Percentiles rank a stretch among this genome's conserved stretches.
phyloP scores from a whole-genome alignment of 768 basidiomycete genomes.

The Pulveroboletus frians region DNA sequence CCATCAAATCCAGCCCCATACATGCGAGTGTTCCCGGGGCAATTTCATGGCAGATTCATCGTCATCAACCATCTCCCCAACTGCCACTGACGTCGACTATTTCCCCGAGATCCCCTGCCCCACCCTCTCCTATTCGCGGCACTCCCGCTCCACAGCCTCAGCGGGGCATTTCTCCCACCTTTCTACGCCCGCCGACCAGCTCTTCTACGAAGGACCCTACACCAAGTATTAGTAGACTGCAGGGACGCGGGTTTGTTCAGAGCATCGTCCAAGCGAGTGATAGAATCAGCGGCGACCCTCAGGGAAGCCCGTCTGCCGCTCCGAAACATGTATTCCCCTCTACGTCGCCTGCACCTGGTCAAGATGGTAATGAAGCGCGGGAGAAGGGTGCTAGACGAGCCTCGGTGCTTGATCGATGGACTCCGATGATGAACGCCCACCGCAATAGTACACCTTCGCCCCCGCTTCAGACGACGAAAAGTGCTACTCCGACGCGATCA shows the following conservation, averaged over 20 bases:
- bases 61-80: constrained; percentile 31
- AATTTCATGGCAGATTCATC: constrained; percentile 21
- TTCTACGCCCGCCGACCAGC: constrained; percentile 41
- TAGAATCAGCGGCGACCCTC: constrained; percentile 37
- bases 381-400: constrained; percentile 31
- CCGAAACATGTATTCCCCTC: constrained; percentile 26
- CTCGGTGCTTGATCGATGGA: constrained; percentile 74
- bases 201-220: constrained; percentile 64
- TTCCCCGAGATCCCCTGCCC: constrained; percentile 19
- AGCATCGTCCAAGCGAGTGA: constrained; percentile 71
- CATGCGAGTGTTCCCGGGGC: constrained; percentile 14
- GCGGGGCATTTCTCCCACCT: constrained; percentile 48
- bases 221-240: constrained; percentile 75
- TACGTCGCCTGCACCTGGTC: constrained; percentile 29
- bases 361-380: constrained; percentile 35
- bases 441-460: constrained; percentile 33
- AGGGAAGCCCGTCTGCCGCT: constrained; percentile 30
- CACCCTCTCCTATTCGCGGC: constrained; percentile 39
- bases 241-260: constrained; percentile 84
- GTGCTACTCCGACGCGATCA: constrained; percentile 37
- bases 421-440: constrained; percentile 31
- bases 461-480: constrained; percentile 35
- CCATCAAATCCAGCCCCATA: constrained; percentile 14
- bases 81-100: constrained; percentile 27
- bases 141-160: constrained; percentile 39